phyloP scores from a whole-genome alignment of 208 protist species.

The Crithidia mellificae region DNA sequence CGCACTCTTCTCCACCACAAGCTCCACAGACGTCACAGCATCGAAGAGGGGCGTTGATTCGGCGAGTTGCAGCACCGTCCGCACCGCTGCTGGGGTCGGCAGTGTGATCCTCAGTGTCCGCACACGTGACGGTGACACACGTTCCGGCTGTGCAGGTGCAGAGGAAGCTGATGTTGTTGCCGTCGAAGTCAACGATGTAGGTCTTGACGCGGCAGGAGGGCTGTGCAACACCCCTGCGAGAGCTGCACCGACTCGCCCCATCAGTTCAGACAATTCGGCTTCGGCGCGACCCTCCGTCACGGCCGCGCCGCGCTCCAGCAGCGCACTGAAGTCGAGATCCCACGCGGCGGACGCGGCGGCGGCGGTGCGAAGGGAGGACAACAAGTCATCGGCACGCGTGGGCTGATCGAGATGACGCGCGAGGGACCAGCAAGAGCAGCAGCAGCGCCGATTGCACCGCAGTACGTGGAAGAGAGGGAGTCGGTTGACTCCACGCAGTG shows the following conservation, averaged over 20 bases:
- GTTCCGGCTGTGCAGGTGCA: neutral
- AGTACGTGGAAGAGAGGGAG: neutral
- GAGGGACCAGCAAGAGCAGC: conserved; percentile 11
- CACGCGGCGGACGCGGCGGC: conserved; percentile 29
- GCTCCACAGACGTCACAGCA: conserved; percentile 32
- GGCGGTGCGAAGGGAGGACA: conserved; percentile 1
- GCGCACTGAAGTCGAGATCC: conserved; percentile 46
- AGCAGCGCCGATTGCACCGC: neutral
- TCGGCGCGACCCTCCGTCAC: conserved; percentile 3
- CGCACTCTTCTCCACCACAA: conserved; percentile 25
- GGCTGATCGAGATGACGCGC: neutral
- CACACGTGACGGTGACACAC: conserved; percentile 4
- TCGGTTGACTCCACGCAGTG: neutral
- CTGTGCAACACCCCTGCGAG: conserved; percentile 15
- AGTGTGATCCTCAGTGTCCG: conserved; percentile 26
- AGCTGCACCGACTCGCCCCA: conserved; percentile 16
- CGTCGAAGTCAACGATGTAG: neutral
- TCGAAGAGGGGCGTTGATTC: conserved; percentile 20
- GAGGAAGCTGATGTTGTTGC: neutral
- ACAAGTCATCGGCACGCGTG: conserved; percentile 2
- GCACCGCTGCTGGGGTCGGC: conserved; percentile 12
- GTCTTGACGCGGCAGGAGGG: neutral
- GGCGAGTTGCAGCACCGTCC: conserved; percentile 13
- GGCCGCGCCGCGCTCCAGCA: conserved; percentile 17
- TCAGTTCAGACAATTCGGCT: conserved; percentile 26